These are phyloP conservation scores for Pisolithus tinctorius DNA, from an alignment of 768 basidiomycete genomes.

Conservation along the genomic window DNA sequence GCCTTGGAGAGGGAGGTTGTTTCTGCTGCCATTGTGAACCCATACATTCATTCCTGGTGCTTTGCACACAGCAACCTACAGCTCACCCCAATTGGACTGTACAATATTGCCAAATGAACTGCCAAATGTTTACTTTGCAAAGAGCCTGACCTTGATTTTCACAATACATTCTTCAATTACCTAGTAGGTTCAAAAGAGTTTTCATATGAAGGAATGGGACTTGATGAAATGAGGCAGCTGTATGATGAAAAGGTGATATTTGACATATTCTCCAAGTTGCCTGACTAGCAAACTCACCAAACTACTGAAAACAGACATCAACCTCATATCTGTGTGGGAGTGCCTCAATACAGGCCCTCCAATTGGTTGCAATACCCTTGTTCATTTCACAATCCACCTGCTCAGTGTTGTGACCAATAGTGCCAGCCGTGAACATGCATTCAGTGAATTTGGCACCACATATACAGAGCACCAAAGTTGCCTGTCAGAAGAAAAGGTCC, in stretches of 20 bases:
- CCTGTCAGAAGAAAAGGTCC: background rate
- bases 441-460: background rate
- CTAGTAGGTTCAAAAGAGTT: background rate
- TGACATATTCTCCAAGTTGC: background rate
- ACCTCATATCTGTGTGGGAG: background rate
- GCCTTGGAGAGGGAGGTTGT: no score
- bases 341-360: background rate
- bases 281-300: background rate
- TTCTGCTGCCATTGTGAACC: no score
- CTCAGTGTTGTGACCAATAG: background rate
- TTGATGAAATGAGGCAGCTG: background rate
- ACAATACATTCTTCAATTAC: background rate
- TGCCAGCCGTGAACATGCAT: background rate
- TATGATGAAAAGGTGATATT: background rate
- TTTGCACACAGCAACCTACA: no score
- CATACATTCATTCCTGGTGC: no score
- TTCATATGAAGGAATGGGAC: background rate
- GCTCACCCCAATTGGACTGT: no score
- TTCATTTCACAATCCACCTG: background rate
- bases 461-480: background rate
- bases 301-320: background rate
- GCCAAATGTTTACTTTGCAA: background rate
- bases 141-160: background rate
- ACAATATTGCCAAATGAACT: background rate
- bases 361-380: background rate